Conservation (phyloP, 495 filamentous ascomycete species). For the Rostrohypoxylon terebratum region DNA sequence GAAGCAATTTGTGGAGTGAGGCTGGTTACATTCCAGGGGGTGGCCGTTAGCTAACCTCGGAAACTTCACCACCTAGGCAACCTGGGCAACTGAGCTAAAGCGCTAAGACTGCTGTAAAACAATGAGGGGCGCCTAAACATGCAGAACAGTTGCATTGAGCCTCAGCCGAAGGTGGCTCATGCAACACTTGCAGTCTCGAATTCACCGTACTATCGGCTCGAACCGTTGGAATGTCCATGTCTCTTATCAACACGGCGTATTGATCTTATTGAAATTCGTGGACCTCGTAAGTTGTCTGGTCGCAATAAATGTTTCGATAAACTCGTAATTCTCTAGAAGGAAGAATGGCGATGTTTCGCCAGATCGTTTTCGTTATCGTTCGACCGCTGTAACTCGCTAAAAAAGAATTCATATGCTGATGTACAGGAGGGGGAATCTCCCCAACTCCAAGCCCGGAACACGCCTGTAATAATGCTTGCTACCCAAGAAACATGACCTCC, state of each 20-base stretch:
- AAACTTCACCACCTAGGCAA: background rate
- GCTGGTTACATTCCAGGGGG: conserved; percentile 38
- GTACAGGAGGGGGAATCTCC: conserved; percentile 23
- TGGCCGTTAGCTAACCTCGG: conserved; percentile 29
- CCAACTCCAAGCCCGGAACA: conserved; percentile 26
- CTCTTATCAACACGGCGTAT: conserved; percentile 9
- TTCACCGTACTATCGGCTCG: conserved; percentile 20
- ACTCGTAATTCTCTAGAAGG: background rate
- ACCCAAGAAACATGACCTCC: conserved; percentile 20
- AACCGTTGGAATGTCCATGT: conserved; percentile 27
- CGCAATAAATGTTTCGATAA: background rate
- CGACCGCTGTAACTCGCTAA: conserved; percentile 12
- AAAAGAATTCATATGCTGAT: conserved; percentile 26
- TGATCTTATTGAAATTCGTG: background rate
- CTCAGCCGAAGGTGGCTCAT: conserved; percentile 43
- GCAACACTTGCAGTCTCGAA: conserved; percentile 42
- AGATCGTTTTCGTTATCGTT: conserved; percentile 26
- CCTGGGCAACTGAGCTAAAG: background rate
- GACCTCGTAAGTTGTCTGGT: background rate
- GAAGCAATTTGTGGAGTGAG: conserved; percentile 10
- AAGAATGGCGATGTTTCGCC: conserved; percentile 3
- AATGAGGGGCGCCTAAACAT: conserved; percentile 27
- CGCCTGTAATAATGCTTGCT: conserved; percentile 33
- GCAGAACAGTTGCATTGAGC: conserved; percentile 38
- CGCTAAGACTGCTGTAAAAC: conserved; percentile 39